These are phyloP conservation scores for Marasmius fiardii DNA, from an alignment of 1,284 basidiomycete genomes.

Conservation along the genomic window DNA sequence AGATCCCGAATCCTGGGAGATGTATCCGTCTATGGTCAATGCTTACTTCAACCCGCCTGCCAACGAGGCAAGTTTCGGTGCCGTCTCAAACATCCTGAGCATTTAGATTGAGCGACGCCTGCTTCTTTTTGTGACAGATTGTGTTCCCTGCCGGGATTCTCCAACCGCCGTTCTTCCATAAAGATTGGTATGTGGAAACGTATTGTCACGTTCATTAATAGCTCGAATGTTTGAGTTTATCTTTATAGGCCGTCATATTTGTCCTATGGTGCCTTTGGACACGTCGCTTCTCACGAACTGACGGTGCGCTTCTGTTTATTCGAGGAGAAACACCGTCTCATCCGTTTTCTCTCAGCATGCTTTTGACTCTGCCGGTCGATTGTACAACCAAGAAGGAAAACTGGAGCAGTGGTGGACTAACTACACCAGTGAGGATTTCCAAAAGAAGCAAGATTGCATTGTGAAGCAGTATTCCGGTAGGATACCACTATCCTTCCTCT, in stretches of 20 bases:
- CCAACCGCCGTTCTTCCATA: slow-evolving; percentile 89
- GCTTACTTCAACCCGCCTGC: slow-evolving; percentile 80
- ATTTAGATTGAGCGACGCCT: no score
- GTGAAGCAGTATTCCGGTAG: slow-evolving; percentile 81
- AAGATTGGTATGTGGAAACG: slow-evolving; percentile 58
- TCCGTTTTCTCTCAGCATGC: slow-evolving; percentile 60
- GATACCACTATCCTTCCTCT: slow-evolving; percentile 17
- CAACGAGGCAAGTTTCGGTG: slow-evolving; percentile 46
- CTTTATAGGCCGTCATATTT: slow-evolving; percentile 76
- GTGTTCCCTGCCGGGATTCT: slow-evolving; percentile 97
- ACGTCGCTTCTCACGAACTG: slow-evolving; percentile 87
- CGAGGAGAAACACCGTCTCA: neutral
- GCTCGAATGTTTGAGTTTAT: neutral
- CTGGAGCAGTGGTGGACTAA: slow-evolving; percentile 89
- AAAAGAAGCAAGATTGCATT: slow-evolving; percentile 83
- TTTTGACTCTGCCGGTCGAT: slow-evolving; percentile 87
- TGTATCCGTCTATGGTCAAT: slow-evolving; percentile 80
- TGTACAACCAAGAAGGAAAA: slow-evolving; percentile 80
- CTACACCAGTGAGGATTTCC: slow-evolving; percentile 80
- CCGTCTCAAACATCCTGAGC: neutral
- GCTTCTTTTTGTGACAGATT: slow-evolving; percentile 53
- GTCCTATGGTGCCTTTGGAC: slow-evolving; percentile 88
- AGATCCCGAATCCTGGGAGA: slow-evolving; percentile 82
- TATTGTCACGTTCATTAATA: neutral
- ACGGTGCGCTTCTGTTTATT: slow-evolving; percentile 46